A percentile compares a stretch with the other conserved stretches of the same genome.
Evolutionary conservation across 345 rosid species (phyloP).

Genomic region (Lepidium africanum): DNA sequence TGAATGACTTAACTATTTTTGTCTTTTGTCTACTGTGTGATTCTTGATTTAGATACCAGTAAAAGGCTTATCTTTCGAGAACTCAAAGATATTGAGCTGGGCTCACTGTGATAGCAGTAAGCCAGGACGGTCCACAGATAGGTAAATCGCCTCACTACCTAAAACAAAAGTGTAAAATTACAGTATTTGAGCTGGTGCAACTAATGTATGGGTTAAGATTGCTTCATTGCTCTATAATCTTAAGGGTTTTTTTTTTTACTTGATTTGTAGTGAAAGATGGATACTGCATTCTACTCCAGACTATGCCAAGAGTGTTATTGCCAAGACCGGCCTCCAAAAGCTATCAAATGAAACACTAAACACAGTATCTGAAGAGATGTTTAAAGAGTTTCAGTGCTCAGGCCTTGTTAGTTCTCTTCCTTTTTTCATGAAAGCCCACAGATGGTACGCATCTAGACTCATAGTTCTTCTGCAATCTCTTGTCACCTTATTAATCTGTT

Average conservation of each 20-base stretch:
- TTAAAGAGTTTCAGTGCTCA: constrained; percentile 50
- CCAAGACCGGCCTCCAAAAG: constrained; percentile 54
- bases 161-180: background rate
- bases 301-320: constrained; percentile 51
- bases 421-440: constrained; percentile 75
- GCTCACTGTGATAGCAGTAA: constrained; percentile 72
- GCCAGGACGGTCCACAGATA: constrained; percentile 63
- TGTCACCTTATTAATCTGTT: constrained; percentile 7
- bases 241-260: background rate
- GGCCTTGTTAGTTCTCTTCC: constrained; percentile 51
- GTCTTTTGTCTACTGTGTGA: background rate
- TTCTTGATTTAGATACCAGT: constrained; percentile 50
- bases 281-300: constrained; percentile 64
- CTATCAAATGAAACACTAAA: constrained; percentile 46
- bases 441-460: constrained; percentile 49
- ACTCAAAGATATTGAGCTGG: constrained; percentile 63
- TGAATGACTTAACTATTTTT: background rate
- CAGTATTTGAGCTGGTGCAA: background rate
- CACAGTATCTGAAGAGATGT: constrained; percentile 57
- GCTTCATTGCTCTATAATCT: background rate
- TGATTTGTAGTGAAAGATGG: constrained; percentile 66
- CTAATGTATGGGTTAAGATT: background rate
- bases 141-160: constrained; percentile 26
- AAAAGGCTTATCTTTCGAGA: constrained; percentile 54
- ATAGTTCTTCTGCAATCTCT: background rate